Conservation (phyloP, 2,329 filamentous ascomycete species). For the Claviceps sp. region DNA sequence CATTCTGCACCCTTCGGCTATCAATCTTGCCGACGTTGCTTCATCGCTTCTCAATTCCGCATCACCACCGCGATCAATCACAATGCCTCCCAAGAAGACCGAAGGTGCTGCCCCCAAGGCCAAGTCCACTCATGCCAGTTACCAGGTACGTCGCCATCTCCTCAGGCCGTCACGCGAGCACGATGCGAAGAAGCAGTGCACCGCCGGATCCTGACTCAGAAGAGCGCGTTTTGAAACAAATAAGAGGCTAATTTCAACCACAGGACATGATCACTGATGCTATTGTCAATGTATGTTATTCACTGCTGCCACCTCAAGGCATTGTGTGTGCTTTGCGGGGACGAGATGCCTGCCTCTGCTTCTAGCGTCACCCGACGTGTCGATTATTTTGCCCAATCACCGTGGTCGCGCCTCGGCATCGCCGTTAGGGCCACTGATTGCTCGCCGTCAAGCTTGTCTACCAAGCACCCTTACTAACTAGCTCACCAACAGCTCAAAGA, state of each 20-base stretch:
- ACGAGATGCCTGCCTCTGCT: neutral
- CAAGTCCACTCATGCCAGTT: conserved; percentile 41
- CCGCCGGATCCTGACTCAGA: no score
- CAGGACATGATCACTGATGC: conserved; percentile 52
- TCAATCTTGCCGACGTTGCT: neutral
- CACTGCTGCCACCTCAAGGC: conserved; percentile 23
- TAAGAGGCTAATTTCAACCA: conserved; percentile 12
- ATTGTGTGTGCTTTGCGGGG: conserved; percentile 10
- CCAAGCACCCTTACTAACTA: conserved; percentile 22
- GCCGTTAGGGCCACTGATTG: no score
- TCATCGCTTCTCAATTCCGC: conserved; percentile 8
- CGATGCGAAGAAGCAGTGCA: no score
- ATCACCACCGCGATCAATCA: conserved; percentile 16
- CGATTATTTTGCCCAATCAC: neutral
- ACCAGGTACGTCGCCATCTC: conserved; percentile 36
- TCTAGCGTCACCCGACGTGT: neutral
- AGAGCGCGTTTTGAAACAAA: no score
- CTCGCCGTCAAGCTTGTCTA: neutral
- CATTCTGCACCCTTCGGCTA: neutral
- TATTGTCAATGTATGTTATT: conserved; percentile 40
- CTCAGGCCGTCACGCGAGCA: neutral
- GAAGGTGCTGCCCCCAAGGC: conserved; percentile 29
- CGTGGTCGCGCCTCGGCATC: neutral
- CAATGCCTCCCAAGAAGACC: conserved; percentile 49
- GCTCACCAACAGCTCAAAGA: conserved; percentile 40